These are phyloP conservation scores for Hymenotorrendiella dingleyae DNA, from an alignment of 2,329 filamentous ascomycete species.

Conservation along the genomic window DNA sequence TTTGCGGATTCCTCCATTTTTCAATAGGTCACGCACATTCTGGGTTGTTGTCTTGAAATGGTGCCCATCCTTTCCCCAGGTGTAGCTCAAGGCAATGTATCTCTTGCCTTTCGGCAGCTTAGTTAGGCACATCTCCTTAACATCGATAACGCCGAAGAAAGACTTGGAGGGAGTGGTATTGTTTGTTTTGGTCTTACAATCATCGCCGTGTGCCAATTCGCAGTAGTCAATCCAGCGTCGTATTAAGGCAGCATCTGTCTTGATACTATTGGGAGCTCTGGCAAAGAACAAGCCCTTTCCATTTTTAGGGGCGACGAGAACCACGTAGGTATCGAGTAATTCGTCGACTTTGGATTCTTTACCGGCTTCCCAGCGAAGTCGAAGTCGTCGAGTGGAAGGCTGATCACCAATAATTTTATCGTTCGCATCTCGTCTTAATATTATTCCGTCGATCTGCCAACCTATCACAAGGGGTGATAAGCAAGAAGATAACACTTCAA, in stretches of 20 bases:
- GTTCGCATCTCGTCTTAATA: not conserved
- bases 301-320: not conserved
- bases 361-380: not conserved
- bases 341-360: not conserved
- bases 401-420: not conserved
- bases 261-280: not conserved
- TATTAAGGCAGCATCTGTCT: not conserved
- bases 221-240: not conserved
- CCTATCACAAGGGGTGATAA: not conserved
- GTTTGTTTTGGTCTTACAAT: not conserved
- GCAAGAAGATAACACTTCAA: too few species aligned
- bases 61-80: slow-evolving; percentile 6
- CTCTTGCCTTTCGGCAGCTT: not conserved
- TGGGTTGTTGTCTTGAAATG: not conserved
- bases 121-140: slow-evolving; percentile 6
- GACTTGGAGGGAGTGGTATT: not conserved
- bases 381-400: not conserved
- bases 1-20: not conserved
- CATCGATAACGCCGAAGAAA: slow-evolving; percentile 12
- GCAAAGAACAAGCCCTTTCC: not conserved
- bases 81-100: slow-evolving; percentile 13
- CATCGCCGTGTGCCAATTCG: not conserved
- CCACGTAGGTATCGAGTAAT: not conserved
- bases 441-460: not conserved
- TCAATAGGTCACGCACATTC: slow-evolving; percentile 14